Evolutionary conservation across 2,329 filamentous ascomycete species (phyloP), one percentile per base, ranked within the genome.

Genomic region (Exophiala xenobiotica): DNA sequence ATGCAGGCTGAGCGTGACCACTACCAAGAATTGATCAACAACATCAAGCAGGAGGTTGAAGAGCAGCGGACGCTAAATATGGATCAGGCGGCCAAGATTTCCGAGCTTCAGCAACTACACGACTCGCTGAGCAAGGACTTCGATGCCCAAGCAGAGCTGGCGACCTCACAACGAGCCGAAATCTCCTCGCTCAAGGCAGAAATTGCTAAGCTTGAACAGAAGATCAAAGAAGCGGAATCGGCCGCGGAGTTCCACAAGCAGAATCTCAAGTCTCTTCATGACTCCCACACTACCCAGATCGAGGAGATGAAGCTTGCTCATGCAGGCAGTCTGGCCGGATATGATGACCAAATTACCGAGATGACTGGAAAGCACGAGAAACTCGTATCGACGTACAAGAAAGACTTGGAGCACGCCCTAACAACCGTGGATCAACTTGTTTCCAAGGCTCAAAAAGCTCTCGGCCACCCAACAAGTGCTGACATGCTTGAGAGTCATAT

Each of bases 41-140:
- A 75, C 38, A 71, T 96, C 35, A 86, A 87, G 56, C 78, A 72
- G 53, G 86, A 95, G 65, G 85, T 96, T 46, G 83, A 91, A 45
- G 84, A 90, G 65, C 90, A 95, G 71, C 91, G 88, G 71, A 73
- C 78, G 3, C 81, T 87, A 29, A 85, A 95, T 61, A 78, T 80
- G 57, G 78, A 75, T 59, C 88, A 91, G 62, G 76, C 83, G 9
- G 67, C 78, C 31, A 88, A 85, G 62, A 83, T 96, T 23, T 77
- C 83, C 2, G 81, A 87, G 58, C 77, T 96, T 11, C 90, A 96
- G 68, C 73, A 84, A 57, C 81, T 85, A 3, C 86, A 95, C 65
- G 69, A 79, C 24, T 77, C 78, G 20, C 80, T 87, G 44, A 81
- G 83, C 62, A 71, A 78, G 40, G 80, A 92, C 62, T 77, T 95